phyloP scores from a whole-genome alignment of 352 stramenopile species.

The Aphanomyces invadans region DNA sequence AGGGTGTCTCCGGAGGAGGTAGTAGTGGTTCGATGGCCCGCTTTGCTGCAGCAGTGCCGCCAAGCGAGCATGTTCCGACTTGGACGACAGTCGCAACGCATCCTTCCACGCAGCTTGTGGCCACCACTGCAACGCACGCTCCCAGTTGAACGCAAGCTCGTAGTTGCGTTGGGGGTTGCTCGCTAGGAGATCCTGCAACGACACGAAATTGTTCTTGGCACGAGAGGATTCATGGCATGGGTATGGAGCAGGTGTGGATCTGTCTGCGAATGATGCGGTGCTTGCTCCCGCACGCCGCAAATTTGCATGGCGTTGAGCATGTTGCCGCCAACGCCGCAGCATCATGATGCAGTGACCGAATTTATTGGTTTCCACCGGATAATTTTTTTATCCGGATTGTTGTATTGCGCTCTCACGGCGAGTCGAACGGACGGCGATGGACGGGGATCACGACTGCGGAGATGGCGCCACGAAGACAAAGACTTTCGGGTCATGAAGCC shows the following conservation, averaged over 20 bases:
- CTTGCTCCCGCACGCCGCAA: background rate
- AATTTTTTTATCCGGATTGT: background rate
- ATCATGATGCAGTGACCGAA: background rate
- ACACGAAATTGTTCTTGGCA: background rate
- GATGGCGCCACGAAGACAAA: no score
- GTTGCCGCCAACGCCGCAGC: background rate
- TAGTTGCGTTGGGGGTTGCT: background rate
- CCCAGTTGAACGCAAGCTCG: background rate
- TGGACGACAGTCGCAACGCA: background rate
- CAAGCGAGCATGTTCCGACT: background rate
- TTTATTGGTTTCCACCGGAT: background rate
- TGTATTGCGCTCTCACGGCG: no score
- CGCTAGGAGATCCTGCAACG: background rate
- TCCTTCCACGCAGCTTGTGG: background rate
- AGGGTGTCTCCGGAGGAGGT: conserved; percentile 16
- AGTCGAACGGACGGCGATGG: no score
- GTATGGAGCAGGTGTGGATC: background rate
- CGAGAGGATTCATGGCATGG: background rate
- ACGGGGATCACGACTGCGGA: no score
- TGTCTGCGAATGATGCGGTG: background rate
- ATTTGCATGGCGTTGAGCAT: background rate
- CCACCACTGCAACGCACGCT: background rate
- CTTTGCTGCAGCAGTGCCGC: conserved; percentile 3
- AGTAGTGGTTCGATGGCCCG: conserved; percentile 18
- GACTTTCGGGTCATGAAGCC: no score